Evolutionary conservation across 371 early-diverging fungal genomes (phyloP).

Genomic region (Vairimorpha apis): DNA sequence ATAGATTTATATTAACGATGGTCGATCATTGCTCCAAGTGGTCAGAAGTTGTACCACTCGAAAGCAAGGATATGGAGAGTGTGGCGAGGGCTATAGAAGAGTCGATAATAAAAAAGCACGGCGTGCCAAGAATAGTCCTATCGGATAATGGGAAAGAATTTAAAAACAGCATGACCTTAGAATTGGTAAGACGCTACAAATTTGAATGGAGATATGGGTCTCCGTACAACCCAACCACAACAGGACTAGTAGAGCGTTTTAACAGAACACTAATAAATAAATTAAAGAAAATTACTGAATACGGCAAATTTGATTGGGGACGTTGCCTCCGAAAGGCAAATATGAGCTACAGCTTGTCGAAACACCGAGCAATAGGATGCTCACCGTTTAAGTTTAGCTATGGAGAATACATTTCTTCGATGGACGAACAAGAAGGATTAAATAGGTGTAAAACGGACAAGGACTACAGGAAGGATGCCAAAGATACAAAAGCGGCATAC

Average conservation of each 20-base stretch:
- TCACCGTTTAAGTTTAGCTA: not conserved
- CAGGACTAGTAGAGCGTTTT: slow-evolving; percentile 24
- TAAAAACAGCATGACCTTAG: not conserved
- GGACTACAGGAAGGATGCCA: too few species aligned
- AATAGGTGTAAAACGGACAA: not conserved
- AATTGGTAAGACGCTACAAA: not conserved
- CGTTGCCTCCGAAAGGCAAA: not conserved
- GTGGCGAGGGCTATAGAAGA: not conserved
- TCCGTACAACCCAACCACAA: slow-evolving; percentile 12
- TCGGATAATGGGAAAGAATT: slow-evolving; percentile 27
- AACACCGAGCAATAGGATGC: slow-evolving; percentile 24
- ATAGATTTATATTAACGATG: slow-evolving; percentile 9
- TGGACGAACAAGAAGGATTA: slow-evolving; percentile 7
- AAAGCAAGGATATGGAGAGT: not conserved
- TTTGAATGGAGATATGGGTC: slow-evolving; percentile 1
- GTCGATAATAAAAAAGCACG: slow-evolving; percentile 13
- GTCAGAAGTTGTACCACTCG: slow-evolving; percentile 4
- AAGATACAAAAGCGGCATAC: not conserved
- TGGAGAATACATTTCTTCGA: not conserved
- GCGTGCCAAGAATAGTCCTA: not conserved
- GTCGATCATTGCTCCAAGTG: slow-evolving; percentile 25
- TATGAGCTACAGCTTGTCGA: not conserved
- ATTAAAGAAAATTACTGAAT: slow-evolving; percentile 21
- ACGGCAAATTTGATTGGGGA: slow-evolving; percentile 15
- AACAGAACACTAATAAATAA: slow-evolving; percentile 10